Evolutionary conservation across 2,329 filamentous ascomycete species (phyloP), one percentile per base, ranked within the genome.

Genomic region (Pyricularia sp.): DNA sequence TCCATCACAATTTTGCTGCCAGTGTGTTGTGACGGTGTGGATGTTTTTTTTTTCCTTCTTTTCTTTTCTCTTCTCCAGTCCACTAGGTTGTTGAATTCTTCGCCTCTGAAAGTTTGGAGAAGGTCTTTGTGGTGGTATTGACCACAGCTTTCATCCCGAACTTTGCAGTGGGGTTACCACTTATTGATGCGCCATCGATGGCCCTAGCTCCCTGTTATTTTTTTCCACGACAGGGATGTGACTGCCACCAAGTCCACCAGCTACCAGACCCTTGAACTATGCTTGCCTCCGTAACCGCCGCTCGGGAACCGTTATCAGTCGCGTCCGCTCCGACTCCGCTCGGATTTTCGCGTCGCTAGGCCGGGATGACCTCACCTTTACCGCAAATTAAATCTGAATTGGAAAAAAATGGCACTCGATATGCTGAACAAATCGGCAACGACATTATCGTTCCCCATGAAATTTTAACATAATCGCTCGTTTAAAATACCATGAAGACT

Each of bases 1-100:
- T 77, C 79, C 79, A 81, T 80, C 66, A 66, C 70, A 70, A n/a
- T 50, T 11, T 50, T 66, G 36, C n/a, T 33, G 23, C 31, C 23
- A 64, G 26, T 33, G 5, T 30, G 12, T 23, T 23, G 55, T n/a
- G 12, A 11, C 28, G 42, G 50, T 68, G 50, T 17, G n/a, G 55
- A 12, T 26, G 23, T 26, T 61, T 42, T 17, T 50, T 50, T n/a
- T n/a, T n/a, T n/a, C n/a, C n/a, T n/a, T n/a, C n/a, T n/a, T n/a
- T n/a, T n/a, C n/a, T n/a, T n/a, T n/a, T n/a, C n/a, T n/a, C n/a
- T n/a, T n/a, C n/a, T 6, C 42, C 42, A 50, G 42, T 50, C 42
- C 42, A n/a, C 17, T 50, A 50, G 42, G 42, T 50, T 20, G 42
- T 50, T 50, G 17, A 17, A n/a, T n/a, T n/a, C 42, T 50, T 1